Conservation (phyloP, 2,329 filamentous ascomycete species). For the Trichoderma afroharzianum region DNA sequence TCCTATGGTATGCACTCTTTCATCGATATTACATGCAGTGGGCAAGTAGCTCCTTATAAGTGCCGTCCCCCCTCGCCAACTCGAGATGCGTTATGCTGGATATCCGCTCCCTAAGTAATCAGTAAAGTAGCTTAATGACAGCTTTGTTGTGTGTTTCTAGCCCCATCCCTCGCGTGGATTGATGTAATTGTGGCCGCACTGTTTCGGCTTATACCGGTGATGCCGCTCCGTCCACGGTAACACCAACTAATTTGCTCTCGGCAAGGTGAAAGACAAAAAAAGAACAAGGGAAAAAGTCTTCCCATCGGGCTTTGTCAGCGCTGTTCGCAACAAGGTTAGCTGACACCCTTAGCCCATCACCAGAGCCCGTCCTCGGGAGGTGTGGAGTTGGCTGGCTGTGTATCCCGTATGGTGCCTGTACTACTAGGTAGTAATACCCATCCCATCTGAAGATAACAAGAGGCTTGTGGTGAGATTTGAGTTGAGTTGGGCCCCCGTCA, state of each 20-base stretch:
- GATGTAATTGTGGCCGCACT: neutral
- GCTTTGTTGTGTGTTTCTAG: neutral
- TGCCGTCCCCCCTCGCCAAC: too few species aligned
- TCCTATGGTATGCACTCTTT: too few species aligned
- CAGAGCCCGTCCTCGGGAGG: neutral
- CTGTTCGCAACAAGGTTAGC: neutral
- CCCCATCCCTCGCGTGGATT: neutral
- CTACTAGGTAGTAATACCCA: too few species aligned
- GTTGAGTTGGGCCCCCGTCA: neutral
- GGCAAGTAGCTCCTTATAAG: too few species aligned
- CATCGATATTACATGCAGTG: too few species aligned
- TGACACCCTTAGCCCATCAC: neutral
- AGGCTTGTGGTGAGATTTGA: neutral
- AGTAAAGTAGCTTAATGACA: neutral
- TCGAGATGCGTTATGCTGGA: neutral
- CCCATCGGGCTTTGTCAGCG: neutral
- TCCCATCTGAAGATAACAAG: neutral
- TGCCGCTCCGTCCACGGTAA: neutral
- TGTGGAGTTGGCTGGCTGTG: neutral
- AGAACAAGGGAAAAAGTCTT: neutral
- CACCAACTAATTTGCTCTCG: neutral
- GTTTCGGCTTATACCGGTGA: neutral
- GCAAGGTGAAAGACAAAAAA: neutral
- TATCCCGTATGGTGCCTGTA: neutral
- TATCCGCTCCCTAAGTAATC: neutral